These are phyloP conservation scores for Lepraria neglecta DNA, from an alignment of 495 filamentous ascomycete genomes.

Conservation along the genomic window DNA sequence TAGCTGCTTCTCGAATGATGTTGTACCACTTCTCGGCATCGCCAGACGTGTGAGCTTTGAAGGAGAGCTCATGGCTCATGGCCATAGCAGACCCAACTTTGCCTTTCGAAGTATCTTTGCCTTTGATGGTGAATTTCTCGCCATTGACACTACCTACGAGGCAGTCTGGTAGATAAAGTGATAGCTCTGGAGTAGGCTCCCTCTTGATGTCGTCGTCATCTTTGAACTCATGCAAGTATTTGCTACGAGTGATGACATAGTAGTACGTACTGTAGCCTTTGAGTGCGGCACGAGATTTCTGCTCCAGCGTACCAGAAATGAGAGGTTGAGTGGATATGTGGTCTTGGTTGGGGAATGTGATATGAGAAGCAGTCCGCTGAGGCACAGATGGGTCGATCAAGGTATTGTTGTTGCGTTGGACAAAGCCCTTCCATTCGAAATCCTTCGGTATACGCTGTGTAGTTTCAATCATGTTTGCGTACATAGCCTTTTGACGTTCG, in stretches of 20 bases:
- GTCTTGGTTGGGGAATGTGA: conserved; percentile 81
- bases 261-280: conserved; percentile 71
- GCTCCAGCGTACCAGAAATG: conserved; percentile 80
- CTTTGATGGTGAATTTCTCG: conserved; percentile 87
- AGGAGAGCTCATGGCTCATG: conserved; percentile 56
- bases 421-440: conserved; percentile 87
- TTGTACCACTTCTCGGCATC: conserved; percentile 80
- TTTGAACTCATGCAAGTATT: conserved; percentile 93
- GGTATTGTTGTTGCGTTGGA: conserved; percentile 55
- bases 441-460: conserved; percentile 76
- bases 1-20: conserved; percentile 50
- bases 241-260: conserved; percentile 80
- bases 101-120: conserved; percentile 71
- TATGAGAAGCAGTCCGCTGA: conserved; percentile 60
- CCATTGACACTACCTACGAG: conserved; percentile 66
- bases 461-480: conserved; percentile 72
- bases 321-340: conserved; percentile 73
- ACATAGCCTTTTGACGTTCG: conserved; percentile 72
- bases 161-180: conserved; percentile 89
- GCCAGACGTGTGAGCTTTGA: conserved; percentile 65
- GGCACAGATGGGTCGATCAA: conserved; percentile 77
- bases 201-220: conserved; percentile 75
- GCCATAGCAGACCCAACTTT: conserved; percentile 54
- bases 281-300: conserved; percentile 72
- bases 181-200: conserved; percentile 79